Evolutionary conservation across 176 grass and related monocot species (phyloP).

Genomic region (Canna indica): DNA sequence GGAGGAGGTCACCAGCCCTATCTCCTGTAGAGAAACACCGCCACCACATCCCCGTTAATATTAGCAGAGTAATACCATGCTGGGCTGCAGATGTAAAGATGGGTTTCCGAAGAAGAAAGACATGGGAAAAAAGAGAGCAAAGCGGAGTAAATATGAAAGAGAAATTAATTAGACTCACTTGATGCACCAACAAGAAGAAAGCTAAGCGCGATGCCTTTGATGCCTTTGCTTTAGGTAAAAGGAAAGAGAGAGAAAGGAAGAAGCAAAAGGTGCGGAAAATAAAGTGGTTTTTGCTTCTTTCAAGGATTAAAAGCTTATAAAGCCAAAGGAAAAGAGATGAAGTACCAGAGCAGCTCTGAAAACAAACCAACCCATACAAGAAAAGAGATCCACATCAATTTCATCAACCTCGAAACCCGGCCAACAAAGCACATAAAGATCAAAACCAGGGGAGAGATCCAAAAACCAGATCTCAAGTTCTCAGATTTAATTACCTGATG

Average conservation of each 20-base stretch:
- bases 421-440: not conserved
- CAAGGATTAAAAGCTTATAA: slow-evolving; percentile 1
- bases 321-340: slow-evolving; percentile 1
- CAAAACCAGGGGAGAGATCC: not conserved
- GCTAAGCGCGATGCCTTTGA: not conserved
- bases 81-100: no score
- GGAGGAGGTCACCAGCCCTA: not conserved
- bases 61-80: no score
- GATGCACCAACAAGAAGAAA: not conserved
- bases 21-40: not conserved
- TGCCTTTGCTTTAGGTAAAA: not conserved
- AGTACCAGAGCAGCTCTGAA: slow-evolving; percentile 3
- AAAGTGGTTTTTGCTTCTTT: not conserved
- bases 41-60: not conserved
- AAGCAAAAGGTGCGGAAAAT: not conserved
- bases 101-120: no score
- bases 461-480: not conserved
- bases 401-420: not conserved
- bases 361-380: not conserved
- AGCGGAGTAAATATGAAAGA: not conserved
- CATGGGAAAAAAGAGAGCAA: no score
- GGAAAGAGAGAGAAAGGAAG: not conserved
- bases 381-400: not conserved
- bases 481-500: not conserved
- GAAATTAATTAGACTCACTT: not conserved